phyloP scores from a whole-genome alignment of 2,329 filamentous ascomycete species.

The Arthrobotrys musiformis region DNA sequence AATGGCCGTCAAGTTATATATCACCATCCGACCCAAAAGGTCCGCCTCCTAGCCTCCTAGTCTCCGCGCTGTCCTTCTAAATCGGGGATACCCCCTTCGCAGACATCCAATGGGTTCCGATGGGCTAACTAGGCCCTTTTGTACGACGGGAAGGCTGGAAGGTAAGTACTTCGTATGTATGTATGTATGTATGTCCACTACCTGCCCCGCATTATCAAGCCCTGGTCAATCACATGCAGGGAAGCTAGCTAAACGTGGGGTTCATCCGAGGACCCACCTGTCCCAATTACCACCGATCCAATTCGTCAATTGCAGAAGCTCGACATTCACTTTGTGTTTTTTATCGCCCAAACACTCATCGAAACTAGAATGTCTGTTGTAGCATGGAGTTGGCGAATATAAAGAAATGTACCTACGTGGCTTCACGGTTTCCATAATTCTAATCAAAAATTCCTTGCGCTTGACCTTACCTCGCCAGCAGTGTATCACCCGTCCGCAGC shows the following conservation, averaged over 20 bases:
- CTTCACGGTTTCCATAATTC: too few relatives aligned
- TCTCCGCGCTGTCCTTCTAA: conserved; percentile 27
- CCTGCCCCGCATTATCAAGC: conserved; percentile 29
- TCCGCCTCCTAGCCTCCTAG: background rate
- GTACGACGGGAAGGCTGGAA: too few relatives aligned
- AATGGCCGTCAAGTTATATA: background rate
- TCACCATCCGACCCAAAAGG: conserved; percentile 2
- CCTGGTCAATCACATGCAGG: conserved; percentile 36
- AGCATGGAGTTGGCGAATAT: too few relatives aligned
- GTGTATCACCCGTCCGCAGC: too few relatives aligned
- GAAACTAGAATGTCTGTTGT: too few relatives aligned
- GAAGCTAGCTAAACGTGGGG: conserved; percentile 13
- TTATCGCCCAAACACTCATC: too few relatives aligned
- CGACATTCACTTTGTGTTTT: background rate
- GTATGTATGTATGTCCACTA: background rate
- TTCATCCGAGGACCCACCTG: conserved; percentile 43
- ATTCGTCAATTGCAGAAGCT: background rate
- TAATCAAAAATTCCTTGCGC: too few relatives aligned
- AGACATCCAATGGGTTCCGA: conserved; percentile 12
- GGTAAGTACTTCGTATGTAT: background rate
- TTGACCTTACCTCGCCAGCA: too few relatives aligned
- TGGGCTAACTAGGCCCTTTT: too few relatives aligned
- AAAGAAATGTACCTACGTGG: too few relatives aligned
- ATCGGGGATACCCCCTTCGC: conserved; percentile 29
- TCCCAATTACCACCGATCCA: background rate